phyloP scores from a whole-genome alignment of 2,329 filamentous ascomycete species.

The Corynespora cassiicola region DNA sequence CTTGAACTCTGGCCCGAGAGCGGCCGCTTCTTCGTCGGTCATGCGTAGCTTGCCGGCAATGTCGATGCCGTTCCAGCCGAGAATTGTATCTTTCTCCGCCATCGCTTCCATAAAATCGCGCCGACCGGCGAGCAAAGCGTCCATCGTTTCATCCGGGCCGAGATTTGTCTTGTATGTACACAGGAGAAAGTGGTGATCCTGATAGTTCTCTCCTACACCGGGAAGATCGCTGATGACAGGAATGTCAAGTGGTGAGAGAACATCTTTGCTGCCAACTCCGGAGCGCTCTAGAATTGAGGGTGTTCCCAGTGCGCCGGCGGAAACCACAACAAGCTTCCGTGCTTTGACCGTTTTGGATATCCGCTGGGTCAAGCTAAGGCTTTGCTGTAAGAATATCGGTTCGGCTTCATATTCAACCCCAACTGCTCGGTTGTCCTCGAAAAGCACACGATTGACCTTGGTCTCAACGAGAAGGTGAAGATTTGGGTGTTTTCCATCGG shows the following conservation, averaged over 20 bases:
- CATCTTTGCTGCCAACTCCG: constrained; percentile 59
- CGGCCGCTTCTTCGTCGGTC: constrained; percentile 55
- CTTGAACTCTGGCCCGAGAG: constrained; percentile 59
- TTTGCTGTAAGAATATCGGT: constrained; percentile 31
- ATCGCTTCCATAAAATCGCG: constrained; percentile 52
- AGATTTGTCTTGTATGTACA: constrained; percentile 58
- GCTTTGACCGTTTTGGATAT: constrained; percentile 50
- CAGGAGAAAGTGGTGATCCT: constrained; percentile 63
- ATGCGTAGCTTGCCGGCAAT: constrained; percentile 60
- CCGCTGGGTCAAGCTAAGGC: constrained; percentile 21
- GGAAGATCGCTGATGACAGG: constrained; percentile 60
- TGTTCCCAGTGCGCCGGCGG: constrained; percentile 58
- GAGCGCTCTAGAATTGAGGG: constrained; percentile 63
- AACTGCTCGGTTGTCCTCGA: constrained; percentile 58
- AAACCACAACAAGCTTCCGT: constrained; percentile 58
- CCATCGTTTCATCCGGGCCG: constrained; percentile 55
- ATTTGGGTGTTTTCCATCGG: constrained; percentile 58
- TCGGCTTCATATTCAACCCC: constrained; percentile 64
- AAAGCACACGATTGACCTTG: constrained; percentile 60
- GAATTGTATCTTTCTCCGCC: constrained; percentile 51
- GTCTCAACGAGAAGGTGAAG: constrained; percentile 63
- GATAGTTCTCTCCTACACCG: constrained; percentile 68
- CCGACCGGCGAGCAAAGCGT: constrained; percentile 55
- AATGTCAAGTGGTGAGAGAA: constrained; percentile 60
- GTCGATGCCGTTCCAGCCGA: constrained; percentile 64